Percentiles rank a stretch among this genome's conserved stretches.
Conservation (phyloP, 768 basidiomycete species). For the Gloeophyllum trabeum region DNA sequence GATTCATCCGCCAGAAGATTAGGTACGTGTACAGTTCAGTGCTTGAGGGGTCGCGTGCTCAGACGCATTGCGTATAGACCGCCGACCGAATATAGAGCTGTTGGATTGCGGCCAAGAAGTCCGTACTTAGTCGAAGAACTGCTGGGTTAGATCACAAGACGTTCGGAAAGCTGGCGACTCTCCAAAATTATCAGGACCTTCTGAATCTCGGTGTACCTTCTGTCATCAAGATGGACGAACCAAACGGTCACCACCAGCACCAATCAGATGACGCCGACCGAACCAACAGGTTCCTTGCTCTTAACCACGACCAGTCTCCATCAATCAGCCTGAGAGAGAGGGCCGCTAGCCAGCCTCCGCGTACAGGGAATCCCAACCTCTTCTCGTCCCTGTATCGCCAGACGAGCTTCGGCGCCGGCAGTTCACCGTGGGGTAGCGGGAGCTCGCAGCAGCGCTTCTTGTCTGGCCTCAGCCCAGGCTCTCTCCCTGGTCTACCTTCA, state of each 20-base stretch:
- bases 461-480: constrained; percentile 29
- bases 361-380: constrained; percentile 32
- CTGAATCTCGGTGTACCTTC: constrained; percentile 11
- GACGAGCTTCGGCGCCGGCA: constrained; percentile 36
- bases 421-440: constrained; percentile 13
- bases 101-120: too few relatives aligned
- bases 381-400: constrained; percentile 40
- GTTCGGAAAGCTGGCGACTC: constrained; percentile 13
- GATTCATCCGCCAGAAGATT: too few relatives aligned
- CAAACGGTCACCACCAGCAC: constrained; percentile 1
- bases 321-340: constrained; percentile 42
- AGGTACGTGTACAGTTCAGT: too few relatives aligned
- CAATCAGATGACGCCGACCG: constrained; percentile 44
- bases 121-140: too few relatives aligned
- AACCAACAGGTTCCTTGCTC: constrained; percentile 43
- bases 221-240: not conserved
- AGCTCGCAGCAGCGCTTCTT: constrained; percentile 38
- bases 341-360: constrained; percentile 63
- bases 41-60: too few relatives aligned
- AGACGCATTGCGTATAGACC: too few relatives aligned
- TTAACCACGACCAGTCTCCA: constrained; percentile 6
- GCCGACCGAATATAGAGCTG: too few relatives aligned
- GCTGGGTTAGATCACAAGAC: constrained; percentile 6
- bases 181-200: constrained; percentile 15
- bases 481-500: constrained; percentile 26